A percentile compares a stretch with the other conserved stretches of the same genome.
phyloP scores from a whole-genome alignment of 1,139 yeast species.

The Taiozyma sp. region DNA sequence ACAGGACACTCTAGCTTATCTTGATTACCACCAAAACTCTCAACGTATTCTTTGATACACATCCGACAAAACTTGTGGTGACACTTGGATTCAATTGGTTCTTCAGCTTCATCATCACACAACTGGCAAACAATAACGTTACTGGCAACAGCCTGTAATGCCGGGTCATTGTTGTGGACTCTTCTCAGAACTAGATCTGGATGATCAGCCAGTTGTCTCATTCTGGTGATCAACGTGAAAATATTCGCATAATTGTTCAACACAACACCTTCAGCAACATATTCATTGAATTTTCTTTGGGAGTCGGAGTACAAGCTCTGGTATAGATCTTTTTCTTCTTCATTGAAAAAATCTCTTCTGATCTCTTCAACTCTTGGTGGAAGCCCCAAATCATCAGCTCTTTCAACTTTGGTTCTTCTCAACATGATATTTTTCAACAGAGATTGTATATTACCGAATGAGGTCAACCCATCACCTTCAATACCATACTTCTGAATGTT shows the following conservation, averaged over 20 bases:
- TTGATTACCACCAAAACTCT: slow-evolving; percentile 66
- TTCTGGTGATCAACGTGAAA: slow-evolving; percentile 89
- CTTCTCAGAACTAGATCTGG: slow-evolving; percentile 90
- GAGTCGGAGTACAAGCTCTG: slow-evolving; percentile 84
- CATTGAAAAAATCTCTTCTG: slow-evolving; percentile 81
- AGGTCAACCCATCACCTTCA: slow-evolving; percentile 72
- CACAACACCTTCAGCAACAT: slow-evolving; percentile 83
- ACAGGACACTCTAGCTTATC: slow-evolving; percentile 82
- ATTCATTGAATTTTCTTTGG: slow-evolving; percentile 62
- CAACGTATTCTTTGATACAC: slow-evolving; percentile 87
- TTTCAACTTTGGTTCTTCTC: slow-evolving; percentile 88
- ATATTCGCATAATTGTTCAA: slow-evolving; percentile 82
- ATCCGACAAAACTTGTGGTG: slow-evolving; percentile 90
- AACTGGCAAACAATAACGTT: slow-evolving; percentile 83
- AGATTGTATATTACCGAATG: slow-evolving; percentile 72
- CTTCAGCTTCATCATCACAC: slow-evolving; percentile 98
- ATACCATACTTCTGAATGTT: slow-evolving; percentile 85
- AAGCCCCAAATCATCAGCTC: slow-evolving; percentile 94
- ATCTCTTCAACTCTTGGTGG: slow-evolving; percentile 94
- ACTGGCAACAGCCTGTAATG: slow-evolving; percentile 24
- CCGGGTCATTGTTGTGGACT: slow-evolving; percentile 39
- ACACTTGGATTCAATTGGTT: slow-evolving; percentile 90
- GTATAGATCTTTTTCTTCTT: slow-evolving; percentile 90
- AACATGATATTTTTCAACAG: slow-evolving; percentile 79
- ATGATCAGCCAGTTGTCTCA: slow-evolving; percentile 98